Evolutionary conservation across 441 rosid genomes (phyloP), one percentile per base, ranked within the genome.

Genomic region (Daphne laureola): DNA sequence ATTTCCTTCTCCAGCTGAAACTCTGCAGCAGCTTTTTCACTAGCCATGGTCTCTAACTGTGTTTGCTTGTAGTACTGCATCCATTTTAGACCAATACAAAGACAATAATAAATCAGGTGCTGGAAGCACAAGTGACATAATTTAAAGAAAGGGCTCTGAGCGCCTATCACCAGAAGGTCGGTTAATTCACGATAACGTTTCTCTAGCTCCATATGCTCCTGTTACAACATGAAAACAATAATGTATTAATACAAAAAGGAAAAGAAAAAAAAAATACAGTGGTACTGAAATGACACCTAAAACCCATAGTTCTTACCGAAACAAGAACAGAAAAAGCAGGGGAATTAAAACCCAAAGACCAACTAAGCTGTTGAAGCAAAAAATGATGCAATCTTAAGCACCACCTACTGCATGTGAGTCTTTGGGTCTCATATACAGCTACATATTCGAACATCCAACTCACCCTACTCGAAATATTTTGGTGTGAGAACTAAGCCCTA

Each of bases 181-280:
- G 99, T 94, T 55, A 94, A 78, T 65, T 90, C 99, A 51, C 96
- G 96, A 69, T 94, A 94, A 54, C 95, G 95, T 67, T 94, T 90
- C 78, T 94, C 99, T 59, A 94, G 87, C 78, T 94, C 99, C 67
- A 78, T 78, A 67, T 90, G 99, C 86, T 94, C 98, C 99, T 94
- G 80, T 57, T 42, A 66, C 49, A 49, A 49, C 65, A 65, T 67
- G 25, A 44, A 68, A 67, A 36, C 51, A 46, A 69, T 59, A 68
- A 73, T 67, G 51, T 38, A 62, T 64, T 21, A 65, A 45, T 23
- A 46, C 57, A 49, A 7, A 18, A 12, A n/a, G 43, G 12, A 43
- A 12, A n/a, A 49, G 12, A 43, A 47, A 11, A 25, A 21, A 14
- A 42, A 41, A 6, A 50, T 7, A 25, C 6, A 48, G 26, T 14